Base-by-base conservation (phyloP, 768 basidiomycete species). In the Kwoniella bestiolae region DNA sequence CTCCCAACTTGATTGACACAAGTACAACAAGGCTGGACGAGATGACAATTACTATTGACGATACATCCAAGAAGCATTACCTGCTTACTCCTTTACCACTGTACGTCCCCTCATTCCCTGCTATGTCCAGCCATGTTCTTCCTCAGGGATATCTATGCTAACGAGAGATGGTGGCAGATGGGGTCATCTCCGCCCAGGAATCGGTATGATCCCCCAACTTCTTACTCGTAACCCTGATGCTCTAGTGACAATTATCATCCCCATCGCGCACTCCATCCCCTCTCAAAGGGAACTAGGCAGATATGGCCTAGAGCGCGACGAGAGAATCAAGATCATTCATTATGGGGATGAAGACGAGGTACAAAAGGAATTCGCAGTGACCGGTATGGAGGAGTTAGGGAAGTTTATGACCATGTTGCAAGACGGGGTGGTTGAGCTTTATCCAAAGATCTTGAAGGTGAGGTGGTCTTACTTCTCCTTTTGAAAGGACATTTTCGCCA, bases 281-380 rank as follows among this genome's bases (percentile, higher is more conserved):
- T 25, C 51, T 31, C 28, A 26, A 4, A 26, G 18, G 9, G 51
- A 52, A 28, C 32, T 52, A 18, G 51, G 32, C 28, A 26, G 28
- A 31, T 28, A 52, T 21, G 51, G 21, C 7, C 5, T 35, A 12
- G 34, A 35, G 12, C 6, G 34, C 12, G 34, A 35, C 12, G 28
- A 52, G 28, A 29, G 51, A 23, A 31, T 52, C 51, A 52, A 28
- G 28, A 31, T 52, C 28, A 52, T 52, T 28, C 51, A 52, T 52
- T 52, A 52, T 31, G 51, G 51, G 26, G 51, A 52, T 6, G 51
- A 31, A 18, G 51, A 52, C 28, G 34, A 35, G 34, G 34, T 35
- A 35, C 11, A 31, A 31, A 52, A 52, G 28, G 26, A 29, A 12
- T 12, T 29, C 26, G 28, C 51, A 25, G 32, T 29, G 28, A 52